Base-by-base conservation (phyloP, 192 early-diverging fungal species). In the Backusella circina region DNA sequence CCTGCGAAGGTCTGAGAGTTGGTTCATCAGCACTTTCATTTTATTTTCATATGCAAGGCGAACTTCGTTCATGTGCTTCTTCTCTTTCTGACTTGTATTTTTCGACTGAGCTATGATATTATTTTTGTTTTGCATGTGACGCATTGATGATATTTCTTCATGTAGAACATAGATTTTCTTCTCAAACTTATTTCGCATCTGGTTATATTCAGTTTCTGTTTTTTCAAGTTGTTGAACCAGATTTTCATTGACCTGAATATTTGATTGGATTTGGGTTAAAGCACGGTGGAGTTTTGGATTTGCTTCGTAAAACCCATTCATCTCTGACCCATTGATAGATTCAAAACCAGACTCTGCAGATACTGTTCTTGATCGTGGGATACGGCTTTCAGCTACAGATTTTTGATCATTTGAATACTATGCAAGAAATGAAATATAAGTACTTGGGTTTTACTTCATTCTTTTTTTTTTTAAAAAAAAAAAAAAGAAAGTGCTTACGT, bases 151-250 rank as follows among this genome's bases (percentile, higher is more conserved):
- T 1, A 95, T 76, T 65, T 88, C 84, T 9, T 83, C 80, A 66
- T 91, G 88, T 68, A 95, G 79, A 18, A 78, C 74, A 15, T 71
- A 75, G 33, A 95, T 79, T 67, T 92, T 91, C 15, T 87, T 78
- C 74, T 95, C 93, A 68, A 93, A 95, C 68, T 84, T 82, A 30
- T 75, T 66, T 5, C 87, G 77, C 85, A 90, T 85, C 10, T 75
- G 77, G n/a, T 74, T 73, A 64, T 88, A 89, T 41, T 90, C 88
- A 32, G 70, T 67, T 74, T 90, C 88, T 2, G 79, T 86, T 26
- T 78, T 80, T 73, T 89, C 88, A 5, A 90, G 75, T 65, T 87
- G 88, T 16, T 61, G 18, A 1, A 90, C 87, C 7, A 90, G 75
- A 77, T 89, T 86, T 71, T 90, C 88, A 70, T 90, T 90, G 31